phyloP scores from a whole-genome alignment of 2,329 filamentous ascomycete species.

The Penicillium sp. region DNA sequence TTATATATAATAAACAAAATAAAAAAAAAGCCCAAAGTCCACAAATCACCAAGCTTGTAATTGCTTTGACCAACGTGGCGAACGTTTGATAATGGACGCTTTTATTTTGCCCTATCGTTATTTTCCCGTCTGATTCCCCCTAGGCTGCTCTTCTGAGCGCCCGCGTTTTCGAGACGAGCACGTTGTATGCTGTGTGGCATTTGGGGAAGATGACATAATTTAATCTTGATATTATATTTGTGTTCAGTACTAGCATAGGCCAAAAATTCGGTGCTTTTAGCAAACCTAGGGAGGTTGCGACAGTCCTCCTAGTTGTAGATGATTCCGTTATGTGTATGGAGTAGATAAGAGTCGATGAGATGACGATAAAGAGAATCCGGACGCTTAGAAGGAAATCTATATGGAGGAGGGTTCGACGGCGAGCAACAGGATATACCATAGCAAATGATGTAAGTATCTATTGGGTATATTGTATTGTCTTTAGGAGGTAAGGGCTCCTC shows the following conservation, averaged over 20 bases:
- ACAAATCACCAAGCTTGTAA: conserved; percentile 12
- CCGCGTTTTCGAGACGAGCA: conserved; percentile 11
- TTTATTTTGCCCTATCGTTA: conserved; percentile 7
- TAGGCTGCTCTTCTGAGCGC: conserved; percentile 9
- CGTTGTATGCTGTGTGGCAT: conserved; percentile 8
- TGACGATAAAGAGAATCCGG: conserved; percentile 25
- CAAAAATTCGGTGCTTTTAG: conserved; percentile 20
- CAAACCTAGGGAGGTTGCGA: conserved; percentile 19
- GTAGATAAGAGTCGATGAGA: conserved; percentile 26
- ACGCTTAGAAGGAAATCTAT: conserved; percentile 24
- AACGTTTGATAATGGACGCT: conserved; percentile 11
- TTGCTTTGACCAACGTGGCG: conserved; percentile 15
- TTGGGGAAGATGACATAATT: conserved; percentile 17
- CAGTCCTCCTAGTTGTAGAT: conserved; percentile 22
- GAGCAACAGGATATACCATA: conserved; percentile 24
- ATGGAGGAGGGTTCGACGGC: conserved; percentile 23
- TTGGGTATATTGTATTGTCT: conserved; percentile 18
- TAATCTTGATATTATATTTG: conserved; percentile 21
- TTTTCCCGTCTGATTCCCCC: conserved; percentile 4
- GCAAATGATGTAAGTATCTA: conserved; percentile 29
- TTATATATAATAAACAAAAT: too few species aligned
- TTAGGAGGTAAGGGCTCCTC: conserved; percentile 13
- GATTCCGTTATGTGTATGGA: conserved; percentile 17
- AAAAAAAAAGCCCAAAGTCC: conserved; percentile 3
- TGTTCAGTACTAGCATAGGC: conserved; percentile 17